A percentile compares a stretch with the other conserved stretches of the same genome.
These are phyloP conservation scores for Pleurotus ostreatus DNA, from an alignment of 768 basidiomycete species.

Conservation along the genomic window DNA sequence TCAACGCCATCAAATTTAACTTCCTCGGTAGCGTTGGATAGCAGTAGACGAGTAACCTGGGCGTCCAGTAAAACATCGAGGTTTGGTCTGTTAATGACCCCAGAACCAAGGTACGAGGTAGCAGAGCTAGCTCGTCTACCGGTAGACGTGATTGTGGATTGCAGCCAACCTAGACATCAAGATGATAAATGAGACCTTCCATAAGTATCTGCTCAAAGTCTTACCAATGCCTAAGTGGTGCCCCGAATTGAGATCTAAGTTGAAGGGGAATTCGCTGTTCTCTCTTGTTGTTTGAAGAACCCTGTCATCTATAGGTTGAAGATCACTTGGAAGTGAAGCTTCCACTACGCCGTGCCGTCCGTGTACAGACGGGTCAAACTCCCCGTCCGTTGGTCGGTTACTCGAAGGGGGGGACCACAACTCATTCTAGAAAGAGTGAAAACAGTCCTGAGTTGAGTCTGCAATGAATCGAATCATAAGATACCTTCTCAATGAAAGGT, in stretches of 20 bases:
- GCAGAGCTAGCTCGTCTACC: conserved; percentile 26
- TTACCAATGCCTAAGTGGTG: conserved; percentile 23
- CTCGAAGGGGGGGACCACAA: conserved; percentile 16
- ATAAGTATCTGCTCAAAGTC: background rate
- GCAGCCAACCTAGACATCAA: conserved; percentile 21
- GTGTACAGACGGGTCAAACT: conserved; percentile 25
- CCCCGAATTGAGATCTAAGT: conserved; percentile 30
- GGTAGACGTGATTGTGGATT: conserved; percentile 24
- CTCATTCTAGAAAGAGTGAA: conserved; percentile 12
- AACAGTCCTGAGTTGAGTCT: background rate
- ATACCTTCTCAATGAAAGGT: conserved; percentile 20
- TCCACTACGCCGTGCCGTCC: conserved; percentile 14
- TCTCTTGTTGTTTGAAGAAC: conserved; percentile 21
- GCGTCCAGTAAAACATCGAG: conserved; percentile 28
- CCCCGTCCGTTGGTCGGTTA: conserved; percentile 19
- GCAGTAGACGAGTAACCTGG: conserved; percentile 21
- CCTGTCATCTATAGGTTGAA: conserved; percentile 13
- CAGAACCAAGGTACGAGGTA: conserved; percentile 24
- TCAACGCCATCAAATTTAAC: background rate
- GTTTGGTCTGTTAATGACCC: conserved; percentile 23
- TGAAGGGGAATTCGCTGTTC: conserved; percentile 24
- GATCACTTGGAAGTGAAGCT: conserved; percentile 18
- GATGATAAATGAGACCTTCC: background rate
- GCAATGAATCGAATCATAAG: too few species aligned
- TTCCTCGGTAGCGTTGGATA: background rate